Base-by-base conservation (phyloP, 2,329 filamentous ascomycete genomes). In the Xenoacremonium recifei region DNA sequence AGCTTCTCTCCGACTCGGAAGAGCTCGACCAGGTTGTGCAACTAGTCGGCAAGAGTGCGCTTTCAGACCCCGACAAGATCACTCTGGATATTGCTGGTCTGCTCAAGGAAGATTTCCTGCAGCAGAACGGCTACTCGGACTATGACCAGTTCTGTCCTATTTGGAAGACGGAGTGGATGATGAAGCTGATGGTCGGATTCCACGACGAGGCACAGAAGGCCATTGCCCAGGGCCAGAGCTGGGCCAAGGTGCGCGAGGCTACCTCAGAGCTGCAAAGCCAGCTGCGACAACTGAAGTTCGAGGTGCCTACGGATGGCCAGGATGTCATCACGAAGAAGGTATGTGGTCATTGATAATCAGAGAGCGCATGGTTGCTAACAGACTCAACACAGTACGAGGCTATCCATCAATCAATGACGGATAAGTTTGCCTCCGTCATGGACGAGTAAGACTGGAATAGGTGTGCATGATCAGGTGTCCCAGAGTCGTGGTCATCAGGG, bases 151-250 rank as follows among this genome's bases (percentile, higher is more conserved):
- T 95, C 82, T 99, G 93, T 65, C 93, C 93, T 37, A 80, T 99
- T 62, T 99, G 93, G 93, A 99, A 99, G 85, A 99, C 93, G 0
- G 87, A 95, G 68, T 99, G 93, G 85, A 97, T 99, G 93, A 99
- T 99, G 93, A 96, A 95, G 80, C 86, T 89, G 51, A 97, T 99
- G 84, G 88, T 99, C 77, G 88, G 85, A 44, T 99, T 92, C 80
- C 89, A 96, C 66, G 95, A 99, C 61, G 93, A 99, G 75, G 85
- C 89, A 18, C 92, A 97, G 68, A 97, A 96, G 80, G 90, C 89
- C 6, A 80, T 99, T 62, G 79, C 87, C 5, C 89, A 96, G 68
- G 93, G 93, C 47, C 87, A 92, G 70, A 85, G 75, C 69, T 99
- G 93, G 93, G 74, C 76, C 63, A 96, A 95, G 80, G 86, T 99